phyloP scores from a whole-genome alignment of 805 yeast genomes.

The Candida nanaspora region DNA sequence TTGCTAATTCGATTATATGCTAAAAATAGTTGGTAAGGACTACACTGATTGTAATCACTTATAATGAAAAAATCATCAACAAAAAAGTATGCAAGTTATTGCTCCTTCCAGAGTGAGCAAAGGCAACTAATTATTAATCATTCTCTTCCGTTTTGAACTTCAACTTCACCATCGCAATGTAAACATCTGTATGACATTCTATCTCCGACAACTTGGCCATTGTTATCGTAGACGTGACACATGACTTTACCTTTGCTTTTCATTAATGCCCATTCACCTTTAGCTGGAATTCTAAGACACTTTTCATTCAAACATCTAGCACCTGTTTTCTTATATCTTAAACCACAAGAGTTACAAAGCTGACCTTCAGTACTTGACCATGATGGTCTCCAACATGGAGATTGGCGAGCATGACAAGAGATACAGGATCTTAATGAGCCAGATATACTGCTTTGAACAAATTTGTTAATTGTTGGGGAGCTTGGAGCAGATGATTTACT shows the following conservation, averaged over 20 bases:
- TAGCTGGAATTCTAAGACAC: constrained; percentile 90
- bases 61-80: no score
- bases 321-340: constrained; percentile 88
- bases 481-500: constrained; percentile 8
- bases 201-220: constrained; percentile 11
- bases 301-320: constrained; percentile 73
- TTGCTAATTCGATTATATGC: no score
- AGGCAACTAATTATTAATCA: not conserved
- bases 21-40: no score
- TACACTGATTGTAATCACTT: no score
- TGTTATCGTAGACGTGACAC: constrained; percentile 17
- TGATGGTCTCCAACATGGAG: constrained; percentile 98
- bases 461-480: constrained; percentile 10
- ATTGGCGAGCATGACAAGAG: constrained; percentile 83
- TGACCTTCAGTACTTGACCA: constrained; percentile 93
- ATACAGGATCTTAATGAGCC: constrained; percentile 55
- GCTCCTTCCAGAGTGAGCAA: no score
- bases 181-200: constrained; percentile 41
- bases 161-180: constrained; percentile 52
- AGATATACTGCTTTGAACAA: constrained; percentile 1
- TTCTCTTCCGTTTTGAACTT: constrained; percentile 25
- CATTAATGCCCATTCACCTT: constrained; percentile 92
- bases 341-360: constrained; percentile 92
- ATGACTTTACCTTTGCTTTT: constrained; percentile 52
- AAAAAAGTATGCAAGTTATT: no score